Conservation (phyloP, 1,284 basidiomycete genomes). For the Bjerkandera adusta region DNA sequence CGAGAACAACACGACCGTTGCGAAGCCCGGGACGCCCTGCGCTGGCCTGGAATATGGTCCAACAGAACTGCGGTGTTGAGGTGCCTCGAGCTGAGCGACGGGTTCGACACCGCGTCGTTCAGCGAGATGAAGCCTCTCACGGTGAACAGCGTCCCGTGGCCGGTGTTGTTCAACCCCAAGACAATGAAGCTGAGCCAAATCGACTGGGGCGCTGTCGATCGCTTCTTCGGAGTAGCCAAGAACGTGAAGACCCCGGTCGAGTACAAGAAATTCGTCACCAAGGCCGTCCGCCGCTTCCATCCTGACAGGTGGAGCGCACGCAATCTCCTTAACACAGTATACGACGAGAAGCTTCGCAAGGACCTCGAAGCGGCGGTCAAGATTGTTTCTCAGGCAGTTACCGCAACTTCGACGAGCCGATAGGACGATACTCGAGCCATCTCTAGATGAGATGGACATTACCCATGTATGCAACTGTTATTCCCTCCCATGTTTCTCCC, state of each 20-base stretch:
- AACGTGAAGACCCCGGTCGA: neutral
- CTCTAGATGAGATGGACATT: too few species aligned
- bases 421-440: too few species aligned
- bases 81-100: conserved; percentile 2
- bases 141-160: conserved; percentile 12
- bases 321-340: conserved; percentile 3
- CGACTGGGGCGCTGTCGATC: conserved; percentile 12
- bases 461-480: too few species aligned
- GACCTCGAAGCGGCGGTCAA: conserved; percentile 9
- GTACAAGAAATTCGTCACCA: conserved; percentile 8
- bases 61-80: neutral
- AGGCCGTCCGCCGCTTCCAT: conserved; percentile 14
- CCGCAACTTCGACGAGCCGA: too few species aligned
- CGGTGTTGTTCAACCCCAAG: conserved; percentile 4
- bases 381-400: conserved; percentile 12
- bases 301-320: conserved; percentile 13
- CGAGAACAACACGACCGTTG: neutral
- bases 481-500: too few species aligned
- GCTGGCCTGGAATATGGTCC: conserved; percentile 38
- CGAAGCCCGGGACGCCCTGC: neutral
- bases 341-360: conserved; percentile 4
- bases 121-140: conserved; percentile 8
- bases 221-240: conserved; percentile 3
- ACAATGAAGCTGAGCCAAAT: neutral
- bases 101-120: conserved; percentile 10